phyloP scores from a whole-genome alignment of 75 land plant species.

The Selaginella moellendorffii region DNA sequence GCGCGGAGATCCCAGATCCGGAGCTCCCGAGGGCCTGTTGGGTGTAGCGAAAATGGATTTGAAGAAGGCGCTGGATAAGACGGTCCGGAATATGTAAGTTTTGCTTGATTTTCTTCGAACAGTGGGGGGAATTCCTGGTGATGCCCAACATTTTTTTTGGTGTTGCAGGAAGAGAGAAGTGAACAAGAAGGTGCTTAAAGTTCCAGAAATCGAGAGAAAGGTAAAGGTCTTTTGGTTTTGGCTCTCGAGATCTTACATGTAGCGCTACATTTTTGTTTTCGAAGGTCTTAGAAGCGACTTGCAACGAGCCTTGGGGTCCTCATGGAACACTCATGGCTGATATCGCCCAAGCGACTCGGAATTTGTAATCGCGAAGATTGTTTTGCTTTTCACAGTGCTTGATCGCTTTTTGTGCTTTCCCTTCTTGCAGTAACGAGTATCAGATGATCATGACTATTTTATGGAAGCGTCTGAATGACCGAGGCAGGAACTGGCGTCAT shows the following conservation, averaged over 20 bases:
- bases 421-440: constrained; percentile 43
- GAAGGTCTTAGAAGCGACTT: neutral
- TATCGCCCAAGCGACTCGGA: constrained; percentile 8
- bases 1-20: neutral
- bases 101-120: neutral
- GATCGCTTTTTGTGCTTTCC: neutral
- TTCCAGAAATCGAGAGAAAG: neutral
- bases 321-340: constrained; percentile 10
- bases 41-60: neutral
- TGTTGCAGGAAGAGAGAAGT: constrained; percentile 11
- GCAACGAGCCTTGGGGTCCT: constrained; percentile 11
- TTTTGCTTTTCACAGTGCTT: too few relatives aligned
- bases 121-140: neutral
- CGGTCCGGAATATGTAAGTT: constrained; percentile 6
- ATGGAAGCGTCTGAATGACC: constrained; percentile 64
- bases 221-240: neutral
- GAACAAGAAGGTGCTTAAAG: constrained; percentile 1
- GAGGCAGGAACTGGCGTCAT: constrained; percentile 74
- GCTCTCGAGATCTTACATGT: neutral
- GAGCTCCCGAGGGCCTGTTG: too few relatives aligned
- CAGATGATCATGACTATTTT: constrained; percentile 65
- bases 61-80: neutral
- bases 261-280: too few relatives aligned
- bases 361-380: too few relatives aligned
- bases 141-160: too few relatives aligned